Evolutionary conservation across 2,329 filamentous ascomycete genomes (phyloP), one percentile per base, ranked within the genome.

Genomic region (Delphinella strobiligena): DNA sequence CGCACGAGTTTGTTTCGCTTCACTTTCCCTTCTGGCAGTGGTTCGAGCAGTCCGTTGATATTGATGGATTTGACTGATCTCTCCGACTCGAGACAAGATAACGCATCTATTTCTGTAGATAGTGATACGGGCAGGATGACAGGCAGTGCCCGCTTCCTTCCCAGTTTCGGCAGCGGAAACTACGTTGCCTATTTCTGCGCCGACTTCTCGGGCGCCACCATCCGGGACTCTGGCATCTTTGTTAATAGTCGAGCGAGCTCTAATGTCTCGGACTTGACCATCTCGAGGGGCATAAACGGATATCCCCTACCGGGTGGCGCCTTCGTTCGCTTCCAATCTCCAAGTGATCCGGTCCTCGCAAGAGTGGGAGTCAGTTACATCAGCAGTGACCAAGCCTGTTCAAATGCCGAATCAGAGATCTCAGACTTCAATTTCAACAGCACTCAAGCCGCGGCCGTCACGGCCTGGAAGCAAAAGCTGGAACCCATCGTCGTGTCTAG

Each of bases 361-460:
- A 70, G 82, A 27, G 76, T 82, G 5, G 80, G 80, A 0, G 61
- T 82, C 7, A 84, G 80, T 47, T 80, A 83, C 55, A 75, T 85
- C 49, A 80, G 74, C 52, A 60, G 63, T 2, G 65, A 71, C 1
- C 71, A 78, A 54, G 82, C 82, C 1, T 87, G 82, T 50, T 54
- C 64, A 7, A 81, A 80, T 51, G 81, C 75, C 0, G 76, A 84
- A 54, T 60, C 51, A 0, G 82, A 87, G 49, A 78, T 84, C n/a
- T 76, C 81, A 0, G 58, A 72, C 11, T 82, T 74, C 38, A 71
- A 80, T 50, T 82, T 86, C 45, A 62, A 73, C 1, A 56, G 51
- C 2, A 67, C 75, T 0, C 63, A 67, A 2, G 47, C 54, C 2
- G 65, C 51, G 11, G 64, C 62, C 2, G 51, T 59, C 45, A 47